These are phyloP conservation scores for Sporothrix pseudoabietina DNA, from an alignment of 2,329 filamentous ascomycete genomes.

Conservation along the genomic window DNA sequence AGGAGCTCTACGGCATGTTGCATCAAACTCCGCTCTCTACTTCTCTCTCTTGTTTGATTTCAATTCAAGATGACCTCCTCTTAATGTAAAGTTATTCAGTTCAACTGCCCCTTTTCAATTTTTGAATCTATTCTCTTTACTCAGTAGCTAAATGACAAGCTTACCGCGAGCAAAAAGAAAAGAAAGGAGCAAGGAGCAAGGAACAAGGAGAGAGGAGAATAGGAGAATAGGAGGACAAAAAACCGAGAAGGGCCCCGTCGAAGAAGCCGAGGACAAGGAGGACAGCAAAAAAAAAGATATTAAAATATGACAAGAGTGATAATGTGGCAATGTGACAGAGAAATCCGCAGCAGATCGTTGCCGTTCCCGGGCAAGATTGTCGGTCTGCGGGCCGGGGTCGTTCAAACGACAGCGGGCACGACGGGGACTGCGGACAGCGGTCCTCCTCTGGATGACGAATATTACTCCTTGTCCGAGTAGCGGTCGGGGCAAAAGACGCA, in stretches of 20 bases:
- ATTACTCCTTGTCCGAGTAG: background rate
- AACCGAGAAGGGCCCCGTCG: background rate
- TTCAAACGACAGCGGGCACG: background rate
- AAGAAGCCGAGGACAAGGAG: background rate
- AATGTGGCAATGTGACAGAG: slow-evolving; percentile 13
- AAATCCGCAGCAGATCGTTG: slow-evolving; percentile 24
- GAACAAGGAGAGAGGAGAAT: background rate
- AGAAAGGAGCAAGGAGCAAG: background rate
- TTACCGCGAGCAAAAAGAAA: background rate
- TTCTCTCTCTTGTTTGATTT: background rate
- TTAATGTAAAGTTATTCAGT: background rate
- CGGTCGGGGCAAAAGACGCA: background rate
- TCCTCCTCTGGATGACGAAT: slow-evolving; percentile 5
- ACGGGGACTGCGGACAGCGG: background rate
- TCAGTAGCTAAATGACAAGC: background rate
- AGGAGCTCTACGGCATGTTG: background rate
- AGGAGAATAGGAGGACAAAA: background rate
- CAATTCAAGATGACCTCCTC: background rate
- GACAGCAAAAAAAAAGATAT: background rate
- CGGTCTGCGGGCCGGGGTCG: background rate
- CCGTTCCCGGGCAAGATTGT: slow-evolving; percentile 12
- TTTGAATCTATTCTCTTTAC: background rate
- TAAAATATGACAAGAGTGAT: background rate
- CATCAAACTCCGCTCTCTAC: background rate
- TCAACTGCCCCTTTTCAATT: background rate